These are phyloP conservation scores for Rhytidhysteron rufulum DNA, from an alignment of 2,329 filamentous ascomycete species.

Conservation along the genomic window DNA sequence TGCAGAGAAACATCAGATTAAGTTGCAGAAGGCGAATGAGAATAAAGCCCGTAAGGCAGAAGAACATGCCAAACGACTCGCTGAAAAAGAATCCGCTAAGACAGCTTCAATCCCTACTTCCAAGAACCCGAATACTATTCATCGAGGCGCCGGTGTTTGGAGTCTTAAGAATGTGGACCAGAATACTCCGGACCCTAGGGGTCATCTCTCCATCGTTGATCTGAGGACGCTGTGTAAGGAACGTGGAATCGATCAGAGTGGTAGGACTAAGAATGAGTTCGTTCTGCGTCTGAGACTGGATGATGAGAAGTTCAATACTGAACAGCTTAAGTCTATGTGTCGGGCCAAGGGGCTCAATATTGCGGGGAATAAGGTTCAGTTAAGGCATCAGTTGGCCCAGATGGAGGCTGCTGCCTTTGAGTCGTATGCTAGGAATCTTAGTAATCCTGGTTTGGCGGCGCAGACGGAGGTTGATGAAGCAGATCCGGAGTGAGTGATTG, in stretches of 20 bases:
- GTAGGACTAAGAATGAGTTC: slow-evolving; percentile 14
- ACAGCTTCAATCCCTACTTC: slow-evolving; percentile 16
- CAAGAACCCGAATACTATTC: slow-evolving; percentile 3
- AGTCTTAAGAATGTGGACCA: slow-evolving; percentile 9
- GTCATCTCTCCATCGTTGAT: slow-evolving; percentile 17
- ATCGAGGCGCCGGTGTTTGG: not conserved
- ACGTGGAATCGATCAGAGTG: slow-evolving; percentile 12
- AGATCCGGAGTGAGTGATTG: too few relatives aligned
- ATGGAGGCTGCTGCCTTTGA: not conserved
- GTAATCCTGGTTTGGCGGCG: too few relatives aligned
- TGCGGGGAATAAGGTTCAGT: slow-evolving; percentile 17
- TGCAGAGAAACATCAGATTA: slow-evolving; percentile 10
- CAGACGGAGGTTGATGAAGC: too few relatives aligned
- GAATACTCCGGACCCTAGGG: slow-evolving; percentile 20
- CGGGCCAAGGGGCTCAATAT: slow-evolving; percentile 16
- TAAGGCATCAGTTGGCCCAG: slow-evolving; percentile 22
- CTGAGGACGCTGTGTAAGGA: slow-evolving; percentile 19
- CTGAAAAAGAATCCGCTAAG: slow-evolving; percentile 7
- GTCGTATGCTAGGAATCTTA: not conserved
- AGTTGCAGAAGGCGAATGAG: slow-evolving; percentile 3
- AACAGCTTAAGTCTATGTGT: slow-evolving; percentile 21
- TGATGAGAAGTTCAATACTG: slow-evolving; percentile 16
- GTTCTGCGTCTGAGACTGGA: slow-evolving; percentile 18
- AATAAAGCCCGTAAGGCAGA: slow-evolving; percentile 1
- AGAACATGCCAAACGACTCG: not conserved